These are phyloP conservation scores for Botryosphaeria dothidea DNA, from an alignment of 2,329 filamentous ascomycete genomes.

Conservation along the genomic window DNA sequence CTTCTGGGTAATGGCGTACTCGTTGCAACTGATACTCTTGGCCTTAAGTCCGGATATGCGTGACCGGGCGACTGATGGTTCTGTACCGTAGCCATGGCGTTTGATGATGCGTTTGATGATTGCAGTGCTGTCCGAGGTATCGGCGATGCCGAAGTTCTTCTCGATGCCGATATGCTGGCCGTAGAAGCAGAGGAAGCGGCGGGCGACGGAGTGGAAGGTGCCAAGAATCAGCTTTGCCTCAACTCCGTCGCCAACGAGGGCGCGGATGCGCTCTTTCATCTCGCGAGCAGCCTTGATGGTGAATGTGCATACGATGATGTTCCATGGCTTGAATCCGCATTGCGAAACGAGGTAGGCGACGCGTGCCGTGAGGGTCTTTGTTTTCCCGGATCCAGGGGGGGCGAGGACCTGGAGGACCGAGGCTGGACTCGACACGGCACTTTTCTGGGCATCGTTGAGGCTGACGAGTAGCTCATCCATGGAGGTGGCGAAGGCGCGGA, in stretches of 20 bases:
- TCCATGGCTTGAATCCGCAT: constrained; percentile 72
- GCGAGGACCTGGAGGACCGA: constrained; percentile 63
- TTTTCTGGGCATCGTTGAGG: constrained; percentile 64
- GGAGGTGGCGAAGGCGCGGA: background rate
- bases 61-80: constrained; percentile 68
- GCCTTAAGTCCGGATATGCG: constrained; percentile 72
- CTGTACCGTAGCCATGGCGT: constrained; percentile 65
- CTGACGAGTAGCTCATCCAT: constrained; percentile 61
- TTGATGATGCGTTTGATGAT: constrained; percentile 85
- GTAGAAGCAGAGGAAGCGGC: constrained; percentile 80
- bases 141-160: constrained; percentile 87
- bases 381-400: constrained; percentile 78
- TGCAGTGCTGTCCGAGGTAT: constrained; percentile 74
- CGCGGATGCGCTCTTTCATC: constrained; percentile 86
- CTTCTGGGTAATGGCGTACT: constrained; percentile 43
- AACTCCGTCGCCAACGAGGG: constrained; percentile 73
- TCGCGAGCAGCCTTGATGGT: constrained; percentile 92
- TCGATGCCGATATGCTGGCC: constrained; percentile 80
- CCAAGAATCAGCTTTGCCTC: constrained; percentile 80
- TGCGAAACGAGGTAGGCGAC: constrained; percentile 84
- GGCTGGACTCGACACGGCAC: constrained; percentile 64
- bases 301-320: constrained; percentile 94
- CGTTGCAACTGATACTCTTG: constrained; percentile 51
- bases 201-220: constrained; percentile 91
- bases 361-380: constrained; percentile 89